Base-by-base conservation (phyloP, 1,139 yeast species). In the Magnusiomyces magnusii region DNA sequence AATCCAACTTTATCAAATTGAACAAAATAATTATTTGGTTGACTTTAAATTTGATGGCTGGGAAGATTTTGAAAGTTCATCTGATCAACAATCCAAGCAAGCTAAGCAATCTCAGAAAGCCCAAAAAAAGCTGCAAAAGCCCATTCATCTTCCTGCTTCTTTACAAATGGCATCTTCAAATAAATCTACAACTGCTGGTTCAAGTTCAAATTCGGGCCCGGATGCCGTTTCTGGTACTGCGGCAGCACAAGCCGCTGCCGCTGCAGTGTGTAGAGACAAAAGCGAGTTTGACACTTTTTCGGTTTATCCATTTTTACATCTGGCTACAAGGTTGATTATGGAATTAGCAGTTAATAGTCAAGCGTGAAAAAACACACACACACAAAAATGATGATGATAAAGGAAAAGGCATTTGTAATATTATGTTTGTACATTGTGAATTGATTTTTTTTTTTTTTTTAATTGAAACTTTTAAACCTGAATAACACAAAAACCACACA, bases 41-140 rank as follows among this genome's bases (percentile, higher is more conserved):
- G 99, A 95, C 72, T 95, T 95, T 77, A 93, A 93, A 74, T 93
- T 93, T 71, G 98, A 93, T 69, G 99, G 99, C 3, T 93, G 97
- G 96, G 97, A 91, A 68, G 75, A 67, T 34, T 47, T 31, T n/a
- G n/a, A n/a, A n/a, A n/a, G n/a, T n/a, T n/a, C n/a, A n/a, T n/a
- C n/a, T n/a, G n/a, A n/a, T n/a, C n/a, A 31, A 31, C 36, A 13
- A 31, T 7, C 36, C 36, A 31, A 31, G 10, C 13, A 13, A 31
- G 36, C 13, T 13, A 13, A 7, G 13, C 7, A 31, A 31, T 9
- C 36, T 9, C 7, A 31, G 19, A 9, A 10, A 39, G 17, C 44
- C 17, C 7, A 10, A 39, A 39, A 5, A 9, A 17, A 9, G 44
- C 19, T 10, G 44, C 17, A 9, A 19, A 39, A 39, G 17, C 7